These are phyloP conservation scores for Lactarius sanguifluus DNA, from an alignment of 768 basidiomycete genomes.

Conservation along the genomic window DNA sequence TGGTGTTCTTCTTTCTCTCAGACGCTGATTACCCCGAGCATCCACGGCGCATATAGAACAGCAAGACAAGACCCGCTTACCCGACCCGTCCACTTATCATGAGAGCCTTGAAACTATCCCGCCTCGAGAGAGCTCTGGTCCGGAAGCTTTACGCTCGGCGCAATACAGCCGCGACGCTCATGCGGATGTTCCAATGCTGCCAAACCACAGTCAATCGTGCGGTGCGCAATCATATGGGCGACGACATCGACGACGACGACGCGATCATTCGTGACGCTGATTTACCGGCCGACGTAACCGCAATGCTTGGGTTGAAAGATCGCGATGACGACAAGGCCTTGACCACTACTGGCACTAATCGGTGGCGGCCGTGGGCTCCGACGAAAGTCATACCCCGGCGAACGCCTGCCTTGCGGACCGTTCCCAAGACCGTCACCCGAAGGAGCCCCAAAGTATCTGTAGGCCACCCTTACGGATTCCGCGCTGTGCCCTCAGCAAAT, in stretches of 20 bases:
- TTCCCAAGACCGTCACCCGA: not conserved
- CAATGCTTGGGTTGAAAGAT: not conserved
- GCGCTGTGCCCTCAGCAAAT: not conserved
- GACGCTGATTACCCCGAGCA: not conserved
- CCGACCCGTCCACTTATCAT: not conserved
- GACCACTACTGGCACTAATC: not conserved
- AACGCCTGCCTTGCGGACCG: not conserved
- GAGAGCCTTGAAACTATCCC: slow-evolving; percentile 1
- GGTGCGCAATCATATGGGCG: not conserved
- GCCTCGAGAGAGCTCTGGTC: slow-evolving; percentile 2
- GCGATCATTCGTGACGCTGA: not conserved
- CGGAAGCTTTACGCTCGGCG: not conserved
- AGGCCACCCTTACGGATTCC: not conserved
- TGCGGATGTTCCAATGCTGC: slow-evolving; percentile 7
- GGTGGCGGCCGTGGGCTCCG: not conserved
- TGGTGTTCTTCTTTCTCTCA: not conserved
- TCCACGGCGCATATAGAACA: not conserved
- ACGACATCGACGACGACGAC: slow-evolving; percentile 3
- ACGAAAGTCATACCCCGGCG: not conserved
- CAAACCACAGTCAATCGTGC: not conserved
- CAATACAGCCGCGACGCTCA: not conserved
- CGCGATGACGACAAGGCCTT: not conserved
- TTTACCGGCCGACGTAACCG: not conserved
- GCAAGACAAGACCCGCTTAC: not conserved
- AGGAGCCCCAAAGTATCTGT: not conserved